Evolutionary conservation across 2,329 filamentous ascomycete genomes (phyloP), one percentile per base, ranked within the genome.

Genomic region (Parascedosporium putredinis): DNA sequence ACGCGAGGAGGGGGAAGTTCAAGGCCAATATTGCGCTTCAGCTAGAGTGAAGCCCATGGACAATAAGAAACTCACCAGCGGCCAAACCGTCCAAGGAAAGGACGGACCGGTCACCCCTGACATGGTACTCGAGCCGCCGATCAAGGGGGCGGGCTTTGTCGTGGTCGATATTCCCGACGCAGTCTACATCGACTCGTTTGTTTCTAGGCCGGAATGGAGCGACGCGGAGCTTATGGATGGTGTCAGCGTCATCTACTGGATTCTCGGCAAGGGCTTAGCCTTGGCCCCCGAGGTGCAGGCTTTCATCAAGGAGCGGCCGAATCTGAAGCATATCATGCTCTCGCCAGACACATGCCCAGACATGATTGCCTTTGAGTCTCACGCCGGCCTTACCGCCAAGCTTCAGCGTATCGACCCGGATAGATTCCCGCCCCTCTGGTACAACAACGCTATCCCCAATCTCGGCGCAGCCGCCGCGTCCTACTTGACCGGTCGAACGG

Each of bases 1-100:
- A 88, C 54, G 73, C 82, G 33, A 76, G 84, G 49, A 79, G 93
- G 49, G 93, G 93, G 48, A 91, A 84, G 59, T 96, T 98, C 60
- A 74, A 87, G 53, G 68, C 78, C 0, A 62, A 75, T 45, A 78
- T 73, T 51, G 91, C 89, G 0, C 73, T 69, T 53, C 71, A 69
- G 24, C 67, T 89, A 2, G 83, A 83, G 76, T 97, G 1, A 66
- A 68, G 18, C 74, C 70, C 48, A 62, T 56, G 0, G 69, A 83
- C 45, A 94, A 75, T 63, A 71, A 71, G 31, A 58, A 63, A 10
- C 71, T 98, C 40, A 73, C 83, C 0, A 62, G 59, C 1, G 88
- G 89, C 2, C 55, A 82, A 54, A 81, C 65, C 45, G 81, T 93
- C 1, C 67, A 70, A 49, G 81, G 79, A 22, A 68, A 72, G 12